Percentiles rank a stretch among this genome's conserved stretches.
Conservation (phyloP, 2,329 filamentous ascomycete species). For the Emydomyces testavorans region DNA sequence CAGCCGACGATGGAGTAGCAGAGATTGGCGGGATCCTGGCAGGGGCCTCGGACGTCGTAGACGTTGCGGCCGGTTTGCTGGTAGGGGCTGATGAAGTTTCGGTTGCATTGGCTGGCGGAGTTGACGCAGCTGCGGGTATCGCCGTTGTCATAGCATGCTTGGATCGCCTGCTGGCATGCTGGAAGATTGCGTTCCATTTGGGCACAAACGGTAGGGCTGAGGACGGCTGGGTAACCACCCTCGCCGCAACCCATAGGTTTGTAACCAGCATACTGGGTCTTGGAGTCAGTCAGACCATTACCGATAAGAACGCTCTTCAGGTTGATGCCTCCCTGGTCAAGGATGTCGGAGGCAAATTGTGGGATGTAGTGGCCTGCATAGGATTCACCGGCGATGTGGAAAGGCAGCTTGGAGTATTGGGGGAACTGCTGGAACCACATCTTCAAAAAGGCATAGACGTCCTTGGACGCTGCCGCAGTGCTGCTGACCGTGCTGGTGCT, state of each 20-base stretch:
- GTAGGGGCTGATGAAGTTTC: constrained; percentile 85
- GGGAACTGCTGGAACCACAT: constrained; percentile 99
- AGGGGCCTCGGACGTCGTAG: constrained; percentile 86
- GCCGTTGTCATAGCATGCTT: constrained; percentile 78
- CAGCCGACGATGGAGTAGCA: constrained; percentile 89
- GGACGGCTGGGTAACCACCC: constrained; percentile 81
- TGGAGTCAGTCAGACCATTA: constrained; percentile 87
- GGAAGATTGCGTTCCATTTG: constrained; percentile 88
- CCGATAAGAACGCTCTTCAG: constrained; percentile 89
- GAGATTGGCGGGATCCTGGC: constrained; percentile 69
- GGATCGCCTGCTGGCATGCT: constrained; percentile 57
- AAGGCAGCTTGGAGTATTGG: constrained; percentile 84
- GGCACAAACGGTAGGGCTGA: constrained; percentile 64
- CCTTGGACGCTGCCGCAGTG: constrained; percentile 92
- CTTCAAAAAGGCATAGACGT: constrained; percentile 89
- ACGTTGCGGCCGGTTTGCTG: constrained; percentile 92
- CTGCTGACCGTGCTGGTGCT: constrained; percentile 73
- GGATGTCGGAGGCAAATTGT: constrained; percentile 80
- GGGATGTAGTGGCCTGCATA: constrained; percentile 95
- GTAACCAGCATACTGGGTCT: constrained; percentile 92
- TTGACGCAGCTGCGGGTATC: constrained; percentile 44
- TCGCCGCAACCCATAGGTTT: constrained; percentile 96
- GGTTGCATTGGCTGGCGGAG: constrained; percentile 89
- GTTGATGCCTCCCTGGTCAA: constrained; percentile 92
- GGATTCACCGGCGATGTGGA: constrained; percentile 94